Evolutionary conservation across 2,329 filamentous ascomycete genomes (phyloP), one percentile per base, ranked within the genome.

Genomic region (Pyrenophora tritici-repentis): DNA sequence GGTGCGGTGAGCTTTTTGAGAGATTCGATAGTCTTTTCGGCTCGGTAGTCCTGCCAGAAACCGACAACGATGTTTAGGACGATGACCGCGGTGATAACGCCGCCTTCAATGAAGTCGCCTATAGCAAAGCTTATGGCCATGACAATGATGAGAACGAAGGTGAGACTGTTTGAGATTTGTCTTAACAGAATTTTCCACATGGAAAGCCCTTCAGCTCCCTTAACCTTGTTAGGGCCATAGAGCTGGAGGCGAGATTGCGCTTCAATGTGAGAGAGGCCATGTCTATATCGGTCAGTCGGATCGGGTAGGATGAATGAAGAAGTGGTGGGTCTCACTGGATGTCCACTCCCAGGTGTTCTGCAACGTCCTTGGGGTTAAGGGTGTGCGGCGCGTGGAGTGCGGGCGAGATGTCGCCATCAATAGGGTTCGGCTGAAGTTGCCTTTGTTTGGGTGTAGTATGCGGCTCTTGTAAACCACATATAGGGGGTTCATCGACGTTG

Each of bases 91-190:
- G 82, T 77, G 59, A 87, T 83, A 55, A 87, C 84, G 59, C 80
- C 81, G 57, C 79, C 84, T 76, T 87, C 84, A 68, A 86, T 80
- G 65, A 80, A 86, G 69, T 86, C 86, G 62, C 79, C 66, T 61
- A 87, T 88, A 69, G 80, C 83, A 74, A 86, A 88, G 56, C 79
- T 80, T 39, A 82, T 76, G 52, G 84, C 85, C 84, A 89, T 90
- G 65, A 89, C 88, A 65, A 89, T 84, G 61, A 91, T 79, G 62
- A 91, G 84, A 56, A 80, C 86, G 70, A 88, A 79, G 58, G 87
- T 90, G 75, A 90, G 78, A 76, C 86, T 88, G 77, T 90, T 90
- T 60, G 87, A 88, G 63, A 90, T 82, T 78, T 90, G 87, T 69
- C 86, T 87, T 75, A 90, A 74, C 76, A 90, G 81, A 77, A 90